Evolutionary conservation across 352 stramenopile genomes (phyloP), one percentile per base, ranked within the genome.

Genomic region (Globisporangium carolinianum): DNA sequence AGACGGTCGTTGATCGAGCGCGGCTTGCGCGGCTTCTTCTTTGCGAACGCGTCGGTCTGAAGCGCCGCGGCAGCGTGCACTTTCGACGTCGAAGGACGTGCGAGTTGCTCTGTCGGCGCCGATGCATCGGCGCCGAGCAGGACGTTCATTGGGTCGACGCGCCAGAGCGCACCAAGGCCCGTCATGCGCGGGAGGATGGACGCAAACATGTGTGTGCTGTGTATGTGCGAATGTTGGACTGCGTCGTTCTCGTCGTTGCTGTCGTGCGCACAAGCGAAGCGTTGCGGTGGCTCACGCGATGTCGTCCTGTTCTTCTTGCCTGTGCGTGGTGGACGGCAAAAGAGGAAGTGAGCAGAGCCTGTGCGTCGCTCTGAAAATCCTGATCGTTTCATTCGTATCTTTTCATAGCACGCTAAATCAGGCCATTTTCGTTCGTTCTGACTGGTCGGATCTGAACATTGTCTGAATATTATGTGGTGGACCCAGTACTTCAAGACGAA

Each of bases 1-100:
- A 91, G 57, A 11, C 71, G 76, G 49, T 86, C 76, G 63, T 91
- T 52, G 59, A 91, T 78, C 42, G 77, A 81, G 41, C 63, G 60
- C 37, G 39, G 52, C 36, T 60, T 60, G 47, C 53, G 62, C 39
- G 10, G 52, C 32, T 24, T 52, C 45, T 35, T 43, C 39, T 43
- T 8, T 43, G 39, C 39, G 39, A 43, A 1, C 3, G 49, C 24
- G 41, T 63, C 63, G 37, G 47, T 32, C 11, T 36, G 17, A 14
- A 39, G 50, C 43, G 39, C 24, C 3, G 54, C 46, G 35, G 51
- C 58, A 4, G 49, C 45, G 55, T 65, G 55, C 55, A 55, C 56
- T 61, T 73, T 74, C 9, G 59, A 53, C 7, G 55, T 62, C 66
- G 77, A 77, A 37, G 66, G 65, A n/a, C 50, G 46, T 18, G 55